Base-by-base conservation (phyloP, 805 yeast species). In the Candida vartiovaarae region DNA sequence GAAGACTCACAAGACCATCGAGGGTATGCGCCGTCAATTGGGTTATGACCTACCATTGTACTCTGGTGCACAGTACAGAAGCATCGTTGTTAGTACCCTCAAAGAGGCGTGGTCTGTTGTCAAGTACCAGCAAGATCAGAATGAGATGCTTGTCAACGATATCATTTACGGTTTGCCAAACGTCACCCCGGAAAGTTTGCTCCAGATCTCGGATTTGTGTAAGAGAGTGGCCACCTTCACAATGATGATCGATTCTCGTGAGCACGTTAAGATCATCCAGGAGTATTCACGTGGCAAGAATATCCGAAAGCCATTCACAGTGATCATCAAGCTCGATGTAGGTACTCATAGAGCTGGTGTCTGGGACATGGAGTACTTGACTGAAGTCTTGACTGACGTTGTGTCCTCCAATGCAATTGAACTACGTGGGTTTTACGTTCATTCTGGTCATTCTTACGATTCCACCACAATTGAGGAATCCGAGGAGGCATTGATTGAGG, bases 301-400 rank as follows among this genome's bases (percentile, higher is more conserved):
- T 2, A 34, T 52, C 20, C 20, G 20, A 6, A 56, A 59, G 36
- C 67, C 68, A 46, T 83, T 90, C 88, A 73, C 81, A 2, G 59
- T 82, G 1, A 82, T 81, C 51, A 58, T 85, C 42, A 85, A 85
- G 59, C 67, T 85, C 34, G 79, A 85, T 53, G 74, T 78, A 71
- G 93, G 93, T 1, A 77, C 84, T 3, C 66, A 76, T 46, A 63
- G 95, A 44, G 93, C 93, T 3, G 95, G 95, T 7, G 53, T 67
- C 28, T 28, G 29, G 49, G 52, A 28, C 68, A 59, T 28, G 1
- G 62, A 59, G 1, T 64, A 60, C 27, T 57, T 81, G n/a, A 47
- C 56, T 0, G 46, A 58, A 1, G 53, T 74, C 4, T 51, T 82
- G 15, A 51, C 60, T 31, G 56, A 60, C 15, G 48, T 71, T 10